Evolutionary conservation across 2,329 filamentous ascomycete genomes (phyloP).

Genomic region (Tolypocladium tropicale): DNA sequence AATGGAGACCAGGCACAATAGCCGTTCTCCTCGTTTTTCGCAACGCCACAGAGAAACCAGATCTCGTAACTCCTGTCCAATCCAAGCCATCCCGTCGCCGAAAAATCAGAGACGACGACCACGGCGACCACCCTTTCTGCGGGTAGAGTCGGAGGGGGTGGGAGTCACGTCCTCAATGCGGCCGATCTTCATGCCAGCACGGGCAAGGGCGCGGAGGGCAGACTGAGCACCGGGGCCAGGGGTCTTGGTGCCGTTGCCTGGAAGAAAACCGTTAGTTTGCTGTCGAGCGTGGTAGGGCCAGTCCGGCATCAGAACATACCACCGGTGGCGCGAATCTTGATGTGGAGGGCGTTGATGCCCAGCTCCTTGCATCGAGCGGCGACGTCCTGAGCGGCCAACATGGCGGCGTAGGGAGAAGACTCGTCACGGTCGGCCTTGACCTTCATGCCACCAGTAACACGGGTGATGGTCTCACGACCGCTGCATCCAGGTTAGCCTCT

Average conservation of each 20-base stretch:
- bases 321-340: constrained; percentile 99
- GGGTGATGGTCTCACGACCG: constrained; percentile 99
- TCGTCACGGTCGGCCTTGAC: constrained; percentile 99
- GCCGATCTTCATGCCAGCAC: constrained; percentile 99
- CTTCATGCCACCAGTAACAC: constrained; percentile 99
- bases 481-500: constrained; percentile 37
- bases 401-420: constrained; percentile 98
- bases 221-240: constrained; percentile 98
- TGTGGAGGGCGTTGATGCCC: constrained; percentile 86
- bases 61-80: constrained; percentile 29
- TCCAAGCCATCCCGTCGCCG: constrained; percentile 14
- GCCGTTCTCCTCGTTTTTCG: constrained; percentile 68
- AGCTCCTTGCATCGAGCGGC: constrained; percentile 71
- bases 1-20: constrained; percentile 53
- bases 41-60: constrained; percentile 51
- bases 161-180: constrained; percentile 99
- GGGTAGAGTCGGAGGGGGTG: constrained; percentile 97
- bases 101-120: constrained; percentile 92
- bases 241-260: constrained; percentile 99
- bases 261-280: not conserved
- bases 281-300: not conserved
- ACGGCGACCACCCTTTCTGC: constrained; percentile 99
- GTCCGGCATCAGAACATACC: constrained; percentile 46
- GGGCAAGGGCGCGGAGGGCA: constrained; percentile 94
- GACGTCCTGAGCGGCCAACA: constrained; percentile 99